Percentiles rank a stretch among this genome's conserved stretches.
Evolutionary conservation across 148 eudicot species (phyloP).

Genomic region (Amaranthus cruentus): DNA sequence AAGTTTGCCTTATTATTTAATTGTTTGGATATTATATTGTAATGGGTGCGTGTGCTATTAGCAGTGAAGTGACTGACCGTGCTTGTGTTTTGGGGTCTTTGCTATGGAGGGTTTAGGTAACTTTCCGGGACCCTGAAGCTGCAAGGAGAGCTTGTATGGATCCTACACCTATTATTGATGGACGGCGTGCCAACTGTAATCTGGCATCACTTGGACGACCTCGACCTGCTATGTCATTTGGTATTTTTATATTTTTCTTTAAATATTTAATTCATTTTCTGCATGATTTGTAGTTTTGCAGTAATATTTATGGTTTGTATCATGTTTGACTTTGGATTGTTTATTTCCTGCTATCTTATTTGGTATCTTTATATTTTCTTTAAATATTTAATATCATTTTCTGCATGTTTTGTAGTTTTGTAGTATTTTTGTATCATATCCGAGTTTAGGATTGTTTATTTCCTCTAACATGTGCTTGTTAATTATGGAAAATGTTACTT

Average conservation of each 20-base stretch:
- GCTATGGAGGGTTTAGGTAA: conserved; percentile 86
- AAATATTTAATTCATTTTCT: neutral
- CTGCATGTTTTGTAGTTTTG: neutral
- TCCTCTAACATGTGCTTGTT: neutral
- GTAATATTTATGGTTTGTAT: neutral
- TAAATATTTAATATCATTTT: neutral
- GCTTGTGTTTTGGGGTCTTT: conserved; percentile 31
- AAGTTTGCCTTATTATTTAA: neutral
- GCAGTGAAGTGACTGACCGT: conserved; percentile 30
- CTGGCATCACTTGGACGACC: conserved; percentile 95
- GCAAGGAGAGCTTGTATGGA: conserved; percentile 88
- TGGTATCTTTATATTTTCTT: too few species aligned
- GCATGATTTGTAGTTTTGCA: neutral
- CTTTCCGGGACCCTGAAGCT: conserved; percentile 93
- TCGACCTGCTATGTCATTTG: conserved; percentile 53
- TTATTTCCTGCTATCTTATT: neutral
- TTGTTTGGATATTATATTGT: neutral
- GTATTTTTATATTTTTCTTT: conserved; percentile 25
- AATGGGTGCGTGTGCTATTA: too few species aligned
- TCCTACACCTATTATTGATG: conserved; percentile 91
- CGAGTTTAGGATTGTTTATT: neutral
- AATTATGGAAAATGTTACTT: too few species aligned
- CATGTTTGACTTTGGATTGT: neutral
- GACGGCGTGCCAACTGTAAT: conserved; percentile 92
- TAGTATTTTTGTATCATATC: neutral